These are phyloP conservation scores for Debaryomyces robertsiae DNA, from an alignment of 1,139 yeast genomes.

Conservation along the genomic window DNA sequence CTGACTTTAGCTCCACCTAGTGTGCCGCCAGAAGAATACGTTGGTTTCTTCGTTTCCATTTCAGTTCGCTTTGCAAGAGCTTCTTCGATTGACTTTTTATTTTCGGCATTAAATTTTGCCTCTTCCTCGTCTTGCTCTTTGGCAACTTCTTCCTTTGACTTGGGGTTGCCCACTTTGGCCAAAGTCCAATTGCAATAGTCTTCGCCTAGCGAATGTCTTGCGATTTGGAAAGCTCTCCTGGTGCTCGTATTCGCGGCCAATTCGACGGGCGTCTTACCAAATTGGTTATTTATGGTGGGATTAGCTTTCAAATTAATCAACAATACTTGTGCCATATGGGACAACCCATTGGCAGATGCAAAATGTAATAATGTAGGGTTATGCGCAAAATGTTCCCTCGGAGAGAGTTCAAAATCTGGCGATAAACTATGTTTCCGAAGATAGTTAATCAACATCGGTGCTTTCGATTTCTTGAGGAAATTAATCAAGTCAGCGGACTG, in stretches of 20 bases:
- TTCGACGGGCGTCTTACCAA: constrained; percentile 63
- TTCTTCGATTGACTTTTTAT: constrained; percentile 40
- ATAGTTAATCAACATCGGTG: constrained; percentile 70
- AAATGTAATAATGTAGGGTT: constrained; percentile 81
- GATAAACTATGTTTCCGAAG: constrained; percentile 59
- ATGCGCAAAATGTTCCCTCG: constrained; percentile 49
- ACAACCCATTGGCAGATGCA: constrained; percentile 69
- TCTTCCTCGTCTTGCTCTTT: constrained; percentile 38
- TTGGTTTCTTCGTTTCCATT: constrained; percentile 38
- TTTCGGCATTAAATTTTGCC: constrained; percentile 37
- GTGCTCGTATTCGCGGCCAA: constrained; percentile 46
- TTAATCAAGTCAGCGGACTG: constrained; percentile 61
- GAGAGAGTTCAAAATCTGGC: constrained; percentile 54
- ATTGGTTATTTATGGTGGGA: constrained; percentile 57
- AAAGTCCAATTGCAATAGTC: constrained; percentile 64
- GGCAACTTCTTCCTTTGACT: constrained; percentile 64
- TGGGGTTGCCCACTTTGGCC: constrained; percentile 68
- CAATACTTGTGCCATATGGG: constrained; percentile 68
- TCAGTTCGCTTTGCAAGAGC: constrained; percentile 45
- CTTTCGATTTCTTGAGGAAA: constrained; percentile 71
- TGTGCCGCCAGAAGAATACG: constrained; percentile 32
- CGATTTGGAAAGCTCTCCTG: constrained; percentile 64
- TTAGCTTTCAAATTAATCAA: constrained; percentile 69
- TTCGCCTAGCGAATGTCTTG: constrained; percentile 72
- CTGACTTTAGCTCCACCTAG: constrained; percentile 24